Conservation (phyloP, 2,329 filamentous ascomycete genomes). For the Calonectria naviculata region DNA sequence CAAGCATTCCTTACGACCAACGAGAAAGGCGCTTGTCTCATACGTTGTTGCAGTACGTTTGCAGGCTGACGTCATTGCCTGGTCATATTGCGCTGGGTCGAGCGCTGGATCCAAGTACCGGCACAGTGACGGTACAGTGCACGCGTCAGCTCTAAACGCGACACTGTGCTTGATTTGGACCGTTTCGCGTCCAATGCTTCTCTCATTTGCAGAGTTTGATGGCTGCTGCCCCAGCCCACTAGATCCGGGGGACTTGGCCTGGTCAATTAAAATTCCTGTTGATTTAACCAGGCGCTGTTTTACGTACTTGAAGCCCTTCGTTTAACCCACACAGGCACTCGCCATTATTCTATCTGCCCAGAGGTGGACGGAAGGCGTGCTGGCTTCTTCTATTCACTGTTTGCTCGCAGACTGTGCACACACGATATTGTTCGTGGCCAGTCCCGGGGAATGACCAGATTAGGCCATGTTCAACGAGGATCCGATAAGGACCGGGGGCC, state of each 20-base stretch:
- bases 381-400: not conserved
- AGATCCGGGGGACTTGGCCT: not conserved
- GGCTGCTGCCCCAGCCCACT: not conserved
- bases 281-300: not conserved
- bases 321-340: not conserved
- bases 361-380: not conserved
- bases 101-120: constrained; percentile 25
- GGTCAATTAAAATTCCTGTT: not conserved
- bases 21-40: constrained; percentile 24
- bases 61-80: constrained; percentile 37
- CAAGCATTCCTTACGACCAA: constrained; percentile 15
- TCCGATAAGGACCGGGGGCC: constrained; percentile 30
- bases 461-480: constrained; percentile 24
- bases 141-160: constrained; percentile 11
- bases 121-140: constrained; percentile 34
- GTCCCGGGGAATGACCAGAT: constrained; percentile 25
- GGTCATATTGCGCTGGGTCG: constrained; percentile 37
- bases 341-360: not conserved
- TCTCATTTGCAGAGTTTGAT: constrained; percentile 6
- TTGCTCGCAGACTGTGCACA: constrained; percentile 18
- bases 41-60: constrained; percentile 20
- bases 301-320: not conserved
- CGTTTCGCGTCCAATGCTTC: constrained; percentile 21
- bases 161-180: constrained; percentile 32
- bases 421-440: constrained; percentile 25